Evolutionary conservation across 2,329 filamentous ascomycete genomes (phyloP), one percentile per base, ranked within the genome.

Genomic region (Neofusicoccum sp.): DNA sequence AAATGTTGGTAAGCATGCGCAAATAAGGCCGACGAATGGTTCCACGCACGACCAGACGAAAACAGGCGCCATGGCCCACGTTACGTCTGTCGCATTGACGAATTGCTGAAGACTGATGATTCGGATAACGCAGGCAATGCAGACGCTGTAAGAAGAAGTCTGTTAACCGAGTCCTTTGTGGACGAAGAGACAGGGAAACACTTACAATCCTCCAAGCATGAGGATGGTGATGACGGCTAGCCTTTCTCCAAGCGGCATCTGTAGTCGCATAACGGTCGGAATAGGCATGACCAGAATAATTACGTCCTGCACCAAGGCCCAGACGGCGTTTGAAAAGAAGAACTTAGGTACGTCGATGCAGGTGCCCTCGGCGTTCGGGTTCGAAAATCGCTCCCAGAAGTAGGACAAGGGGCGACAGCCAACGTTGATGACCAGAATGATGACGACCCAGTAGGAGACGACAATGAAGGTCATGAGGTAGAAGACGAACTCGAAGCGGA

Each of bases 261-360:
- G 67, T 16, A 75, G 66, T 6, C 66, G 67, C 62, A 71, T 72
- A 36, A 77, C 68, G 3, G 75, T 66, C 1, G 73, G 70, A 59
- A 77, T 70, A 1, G 75, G 74, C 34, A 77, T 66, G 12, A 71
- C 47, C 41, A 77, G 66, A 58, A 78, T 74, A 11, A 74, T 65
- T 7, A 76, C 43, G 56, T 78, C 76, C 6, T 71, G 73, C 11
- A 71, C 39, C 39, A 78, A 76, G 22, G 75, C 76, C 66, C 74
- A 72, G 3, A 71, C 68, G 8, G 73, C 81, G 65, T 84, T 83
- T 48, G 80, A 76, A 62, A 81, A 80, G 82, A 82, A 85, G 64
- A 81, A 80, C 5, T 71, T 72, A 1, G 78, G 79, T 43, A 81
- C 70, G 64, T 76, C 76, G 67, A 85, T 79, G 67, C 83, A 84